These are phyloP conservation scores for Hibiscus syriacus DNA, from an alignment of 345 rosid species.

Conservation along the genomic window DNA sequence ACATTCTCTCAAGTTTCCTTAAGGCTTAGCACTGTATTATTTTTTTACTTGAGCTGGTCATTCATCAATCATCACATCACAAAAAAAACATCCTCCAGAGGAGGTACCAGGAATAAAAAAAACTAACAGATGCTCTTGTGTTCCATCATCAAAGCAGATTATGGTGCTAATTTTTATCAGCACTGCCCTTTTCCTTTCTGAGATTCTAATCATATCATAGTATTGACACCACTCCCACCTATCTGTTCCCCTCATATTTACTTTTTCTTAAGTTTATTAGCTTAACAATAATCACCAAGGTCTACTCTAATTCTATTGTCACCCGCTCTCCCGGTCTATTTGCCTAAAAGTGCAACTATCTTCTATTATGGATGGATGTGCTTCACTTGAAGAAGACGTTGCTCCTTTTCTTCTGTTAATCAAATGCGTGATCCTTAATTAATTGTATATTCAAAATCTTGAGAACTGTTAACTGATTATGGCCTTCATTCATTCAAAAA, in stretches of 20 bases:
- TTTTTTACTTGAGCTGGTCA: not conserved
- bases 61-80: not conserved
- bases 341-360: not conserved
- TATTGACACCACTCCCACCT: not conserved
- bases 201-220: not conserved
- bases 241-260: not conserved
- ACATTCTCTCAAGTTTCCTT: not conserved
- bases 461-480: too few relatives aligned
- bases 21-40: not conserved
- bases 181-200: not conserved
- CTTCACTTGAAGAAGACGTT: not conserved
- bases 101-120: not conserved
- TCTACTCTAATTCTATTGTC: too few relatives aligned
- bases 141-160: not conserved
- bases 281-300: too few relatives aligned
- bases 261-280: not conserved
- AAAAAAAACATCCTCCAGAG: not conserved
- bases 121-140: not conserved
- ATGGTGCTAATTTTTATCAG: not conserved
- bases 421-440: not conserved
- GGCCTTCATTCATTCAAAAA: not conserved
- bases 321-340: too few relatives aligned
- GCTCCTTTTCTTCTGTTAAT: not conserved
- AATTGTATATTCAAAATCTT: not conserved
- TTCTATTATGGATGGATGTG: constrained; percentile 23